Conservation (phyloP, 2,329 filamentous ascomycete genomes). For the Venturia pyrina region DNA sequence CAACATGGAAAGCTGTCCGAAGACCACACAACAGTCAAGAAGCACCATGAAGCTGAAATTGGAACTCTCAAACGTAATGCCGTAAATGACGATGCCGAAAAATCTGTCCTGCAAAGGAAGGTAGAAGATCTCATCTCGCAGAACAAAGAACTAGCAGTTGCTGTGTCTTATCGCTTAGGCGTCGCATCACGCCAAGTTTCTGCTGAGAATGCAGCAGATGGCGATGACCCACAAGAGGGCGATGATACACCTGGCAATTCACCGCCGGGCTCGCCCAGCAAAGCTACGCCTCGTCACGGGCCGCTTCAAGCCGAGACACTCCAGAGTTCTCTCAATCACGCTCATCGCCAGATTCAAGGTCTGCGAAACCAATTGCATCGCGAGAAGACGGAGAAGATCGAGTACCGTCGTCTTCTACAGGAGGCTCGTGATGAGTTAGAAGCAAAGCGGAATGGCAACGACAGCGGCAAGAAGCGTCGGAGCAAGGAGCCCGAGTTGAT, state of each 20-base stretch:
- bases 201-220: slow-evolving; percentile 40
- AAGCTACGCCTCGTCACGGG: slow-evolving; percentile 81
- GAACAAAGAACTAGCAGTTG: slow-evolving; percentile 83
- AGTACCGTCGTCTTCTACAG: slow-evolving; percentile 88
- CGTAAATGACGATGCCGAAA: slow-evolving; percentile 67
- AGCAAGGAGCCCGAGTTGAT: slow-evolving; percentile 40
- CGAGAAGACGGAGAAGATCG: slow-evolving; percentile 97
- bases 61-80: slow-evolving; percentile 74
- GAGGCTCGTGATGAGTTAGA: slow-evolving; percentile 90
- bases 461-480: slow-evolving; percentile 48
- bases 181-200: slow-evolving; percentile 34
- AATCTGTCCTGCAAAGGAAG: slow-evolving; percentile 67
- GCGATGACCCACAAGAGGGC: slow-evolving; percentile 34
- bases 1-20: slow-evolving; percentile 69
- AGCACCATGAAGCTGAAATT: slow-evolving; percentile 82
- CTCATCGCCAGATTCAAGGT: slow-evolving; percentile 92
- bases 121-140: slow-evolving; percentile 80
- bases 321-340: slow-evolving; percentile 87
- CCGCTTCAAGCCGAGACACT: slow-evolving; percentile 92
- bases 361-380: slow-evolving; percentile 90
- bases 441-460: slow-evolving; percentile 39
- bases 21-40: slow-evolving; percentile 65
- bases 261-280: slow-evolving; percentile 80
- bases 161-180: slow-evolving; percentile 63
- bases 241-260: slow-evolving; percentile 73